A percentile compares a stretch with the other conserved stretches of the same genome.
These are phyloP conservation scores for Scleroderma bovista DNA, from an alignment of 768 basidiomycete genomes.

Conservation along the genomic window DNA sequence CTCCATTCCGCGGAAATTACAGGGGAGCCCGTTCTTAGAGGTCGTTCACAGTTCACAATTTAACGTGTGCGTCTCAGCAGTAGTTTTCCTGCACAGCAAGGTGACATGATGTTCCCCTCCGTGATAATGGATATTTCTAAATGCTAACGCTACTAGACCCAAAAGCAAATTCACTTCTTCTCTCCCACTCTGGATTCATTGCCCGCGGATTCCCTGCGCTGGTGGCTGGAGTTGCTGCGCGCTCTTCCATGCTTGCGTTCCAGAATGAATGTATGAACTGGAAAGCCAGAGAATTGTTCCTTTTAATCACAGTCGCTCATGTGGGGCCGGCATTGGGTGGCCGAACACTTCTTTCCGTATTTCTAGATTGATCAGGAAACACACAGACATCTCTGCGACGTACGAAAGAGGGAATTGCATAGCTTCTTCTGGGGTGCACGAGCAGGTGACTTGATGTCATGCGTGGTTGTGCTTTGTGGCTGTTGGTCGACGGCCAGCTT, in stretches of 20 bases:
- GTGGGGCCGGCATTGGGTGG: slow-evolving; percentile 10
- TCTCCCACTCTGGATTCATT: not conserved
- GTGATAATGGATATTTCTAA: not conserved
- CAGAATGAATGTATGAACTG: not conserved
- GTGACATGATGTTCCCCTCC: not conserved
- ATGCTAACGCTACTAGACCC: not conserved
- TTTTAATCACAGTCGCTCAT: not conserved
- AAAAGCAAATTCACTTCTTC: not conserved
- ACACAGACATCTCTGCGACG: slow-evolving; percentile 6
- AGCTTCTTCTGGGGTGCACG: not conserved
- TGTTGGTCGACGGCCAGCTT: no score
- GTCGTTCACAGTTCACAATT: not conserved
- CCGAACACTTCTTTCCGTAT: slow-evolving; percentile 6
- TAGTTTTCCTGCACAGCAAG: not conserved
- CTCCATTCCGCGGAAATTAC: not conserved
- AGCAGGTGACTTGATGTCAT: not conserved
- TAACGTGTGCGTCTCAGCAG: not conserved
- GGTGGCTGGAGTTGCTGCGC: not conserved
- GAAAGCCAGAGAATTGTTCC: slow-evolving; percentile 9
- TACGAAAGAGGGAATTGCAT: not conserved
- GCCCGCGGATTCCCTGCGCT: not conserved
- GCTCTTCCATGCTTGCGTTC: not conserved
- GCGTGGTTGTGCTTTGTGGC: not conserved
- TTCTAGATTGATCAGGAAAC: slow-evolving; percentile 13
- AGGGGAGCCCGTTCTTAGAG: not conserved